Percentiles rank a stretch among this genome's conserved stretches.
phyloP scores from a whole-genome alignment of 257 asterid genomes.

The Scutellaria minor region DNA sequence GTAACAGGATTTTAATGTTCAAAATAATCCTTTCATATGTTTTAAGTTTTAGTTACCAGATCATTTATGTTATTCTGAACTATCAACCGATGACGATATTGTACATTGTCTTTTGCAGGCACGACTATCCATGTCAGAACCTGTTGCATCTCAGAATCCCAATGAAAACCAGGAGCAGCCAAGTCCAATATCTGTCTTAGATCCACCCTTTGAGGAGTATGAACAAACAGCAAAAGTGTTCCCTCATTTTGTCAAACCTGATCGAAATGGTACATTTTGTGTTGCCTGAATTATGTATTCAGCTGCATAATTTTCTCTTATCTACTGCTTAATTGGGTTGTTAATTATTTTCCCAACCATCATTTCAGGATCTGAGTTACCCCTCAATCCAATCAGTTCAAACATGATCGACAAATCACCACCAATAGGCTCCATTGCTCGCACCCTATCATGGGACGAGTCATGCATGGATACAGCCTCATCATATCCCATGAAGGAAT shows the following conservation, averaged over 20 bases:
- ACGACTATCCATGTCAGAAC: slow-evolving; percentile 39
- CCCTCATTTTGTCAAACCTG: slow-evolving; percentile 49
- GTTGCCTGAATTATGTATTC: background rate
- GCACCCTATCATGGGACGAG: slow-evolving; percentile 73
- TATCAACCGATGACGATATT: background rate
- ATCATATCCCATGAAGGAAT: slow-evolving; percentile 53
- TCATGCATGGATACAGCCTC: slow-evolving; percentile 67
- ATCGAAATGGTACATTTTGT: slow-evolving; percentile 50
- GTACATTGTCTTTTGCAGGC: slow-evolving; percentile 50
- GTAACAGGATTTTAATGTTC: background rate
- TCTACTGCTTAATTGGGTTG: background rate
- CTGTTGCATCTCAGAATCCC: slow-evolving; percentile 48
- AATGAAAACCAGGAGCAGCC: slow-evolving; percentile 86
- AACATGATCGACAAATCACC: slow-evolving; percentile 94
- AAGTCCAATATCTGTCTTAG: slow-evolving; percentile 90
- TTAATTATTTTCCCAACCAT: slow-evolving; percentile 23
- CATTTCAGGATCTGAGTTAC: slow-evolving; percentile 59
- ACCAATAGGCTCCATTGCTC: slow-evolving; percentile 91
- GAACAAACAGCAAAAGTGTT: slow-evolving; percentile 46
- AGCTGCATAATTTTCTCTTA: background rate
- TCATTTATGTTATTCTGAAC: background rate
- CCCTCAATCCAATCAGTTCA: slow-evolving; percentile 49
- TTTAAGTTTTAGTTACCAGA: slow-evolving; percentile 14
- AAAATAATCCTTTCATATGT: slow-evolving; percentile 14
- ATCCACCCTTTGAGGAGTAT: slow-evolving; percentile 71